Percentiles rank a stretch among this genome's conserved stretches.
These are phyloP conservation scores for Xanthoconium stramineum DNA, from an alignment of 768 basidiomycete species.

Conservation along the genomic window DNA sequence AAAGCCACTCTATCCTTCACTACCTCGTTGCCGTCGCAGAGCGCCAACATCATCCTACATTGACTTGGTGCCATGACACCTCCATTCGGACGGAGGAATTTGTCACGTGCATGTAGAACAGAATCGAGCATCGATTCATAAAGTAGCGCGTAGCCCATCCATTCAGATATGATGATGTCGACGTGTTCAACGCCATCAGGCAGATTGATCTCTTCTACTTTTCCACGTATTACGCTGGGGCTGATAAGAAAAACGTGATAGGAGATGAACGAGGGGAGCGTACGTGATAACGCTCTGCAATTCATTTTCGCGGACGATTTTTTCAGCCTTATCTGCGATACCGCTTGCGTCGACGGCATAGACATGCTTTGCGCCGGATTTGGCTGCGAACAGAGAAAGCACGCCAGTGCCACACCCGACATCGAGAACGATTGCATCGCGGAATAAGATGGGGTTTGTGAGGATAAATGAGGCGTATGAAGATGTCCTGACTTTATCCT, in stretches of 20 bases:
- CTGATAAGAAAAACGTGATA: not conserved
- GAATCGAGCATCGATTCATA: conserved; percentile 99
- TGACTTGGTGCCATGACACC: conserved; percentile 93
- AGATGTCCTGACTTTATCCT: conserved; percentile 90
- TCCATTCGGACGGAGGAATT: conserved; percentile 64
- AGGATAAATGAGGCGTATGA: conserved; percentile 92
- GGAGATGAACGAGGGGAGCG: conserved; percentile 16
- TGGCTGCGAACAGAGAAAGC: conserved; percentile 84
- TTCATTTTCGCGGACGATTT: conserved; percentile 75
- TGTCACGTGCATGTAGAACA: conserved; percentile 83
- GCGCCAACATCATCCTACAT: conserved; percentile 77
- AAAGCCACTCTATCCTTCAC: conserved; percentile 81
- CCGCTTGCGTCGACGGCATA: conserved; percentile 90
- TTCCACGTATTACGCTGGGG: conserved; percentile 75
- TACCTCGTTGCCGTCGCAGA: conserved; percentile 74
- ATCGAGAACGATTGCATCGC: conserved; percentile 84
- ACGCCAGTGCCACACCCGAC: conserved; percentile 97
- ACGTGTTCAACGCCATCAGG: conserved; percentile 73
- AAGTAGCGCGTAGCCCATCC: conserved; percentile 92
- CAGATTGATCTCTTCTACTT: conserved; percentile 82
- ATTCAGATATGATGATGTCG: conserved; percentile 95
- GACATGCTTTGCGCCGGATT: conserved; percentile 85
- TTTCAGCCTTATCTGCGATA: conserved; percentile 71
- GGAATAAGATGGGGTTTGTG: conserved; percentile 75
- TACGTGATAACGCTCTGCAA: conserved; percentile 69